Conservation (phyloP, 495 filamentous ascomycete genomes). For the Neurospora sp. region DNA sequence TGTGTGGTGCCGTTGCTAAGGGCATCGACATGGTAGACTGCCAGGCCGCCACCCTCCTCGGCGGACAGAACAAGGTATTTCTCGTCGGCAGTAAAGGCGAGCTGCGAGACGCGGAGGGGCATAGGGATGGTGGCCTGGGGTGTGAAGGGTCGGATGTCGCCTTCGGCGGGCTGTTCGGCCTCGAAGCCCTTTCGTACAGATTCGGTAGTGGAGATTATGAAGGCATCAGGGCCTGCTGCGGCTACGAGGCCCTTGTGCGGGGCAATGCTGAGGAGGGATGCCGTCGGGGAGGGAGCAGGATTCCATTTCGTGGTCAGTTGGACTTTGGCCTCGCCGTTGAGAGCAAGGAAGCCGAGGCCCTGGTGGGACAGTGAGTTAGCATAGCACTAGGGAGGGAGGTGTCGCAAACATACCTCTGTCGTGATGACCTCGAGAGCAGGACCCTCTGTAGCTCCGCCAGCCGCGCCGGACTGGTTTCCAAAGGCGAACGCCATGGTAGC, state of each 20-base stretch:
- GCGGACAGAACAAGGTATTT: conserved; percentile 73
- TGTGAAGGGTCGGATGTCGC: conserved; percentile 59
- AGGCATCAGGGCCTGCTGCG: conserved; percentile 71
- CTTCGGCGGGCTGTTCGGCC: conserved; percentile 43
- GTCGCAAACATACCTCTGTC: conserved; percentile 29
- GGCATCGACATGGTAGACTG: conserved; percentile 63
- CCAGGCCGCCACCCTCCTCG: conserved; percentile 71
- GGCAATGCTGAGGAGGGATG: conserved; percentile 80
- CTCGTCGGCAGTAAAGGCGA: conserved; percentile 82
- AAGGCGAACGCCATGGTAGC: conserved; percentile 60
- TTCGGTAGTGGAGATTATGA: conserved; percentile 69
- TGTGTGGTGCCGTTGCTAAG: conserved; percentile 58
- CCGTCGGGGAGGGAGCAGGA: conserved; percentile 62
- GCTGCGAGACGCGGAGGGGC: conserved; percentile 69
- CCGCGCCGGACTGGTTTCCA: conserved; percentile 25
- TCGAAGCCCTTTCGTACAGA: conserved; percentile 68
- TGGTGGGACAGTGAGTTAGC: conserved; percentile 23
- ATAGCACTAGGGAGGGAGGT: background rate
- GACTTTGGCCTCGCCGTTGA: conserved; percentile 73
- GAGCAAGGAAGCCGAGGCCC: conserved; percentile 73
- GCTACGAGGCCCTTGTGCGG: conserved; percentile 72
- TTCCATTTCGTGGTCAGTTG: conserved; percentile 76
- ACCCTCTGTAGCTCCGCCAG: conserved; percentile 36
- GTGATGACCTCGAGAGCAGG: conserved; percentile 49
- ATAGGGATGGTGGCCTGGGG: conserved; percentile 65